Conservation (phyloP, 139 green algal species). For the Volvox reticuliferus region DNA sequence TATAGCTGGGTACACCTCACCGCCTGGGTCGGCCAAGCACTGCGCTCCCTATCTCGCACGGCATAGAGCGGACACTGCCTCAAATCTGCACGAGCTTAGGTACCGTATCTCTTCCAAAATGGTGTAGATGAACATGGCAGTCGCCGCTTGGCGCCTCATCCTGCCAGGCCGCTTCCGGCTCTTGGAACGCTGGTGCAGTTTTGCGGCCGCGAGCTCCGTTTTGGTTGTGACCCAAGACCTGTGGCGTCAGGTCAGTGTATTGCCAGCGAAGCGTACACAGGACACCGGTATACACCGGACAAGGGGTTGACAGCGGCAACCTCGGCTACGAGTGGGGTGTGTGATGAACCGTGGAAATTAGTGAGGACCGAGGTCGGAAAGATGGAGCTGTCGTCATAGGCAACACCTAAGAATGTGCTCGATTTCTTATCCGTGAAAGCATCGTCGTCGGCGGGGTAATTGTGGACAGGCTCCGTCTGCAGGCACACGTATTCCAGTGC, state of each 20-base stretch:
- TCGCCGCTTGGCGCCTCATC: conserved; percentile 68
- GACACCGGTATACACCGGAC: too few relatives aligned
- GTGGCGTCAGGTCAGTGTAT: conserved; percentile 73
- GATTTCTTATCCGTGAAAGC: too few relatives aligned
- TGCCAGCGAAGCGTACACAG: too few relatives aligned
- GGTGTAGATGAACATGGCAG: conserved; percentile 60
- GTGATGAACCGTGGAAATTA: too few relatives aligned
- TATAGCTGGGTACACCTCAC: not conserved
- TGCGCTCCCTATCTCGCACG: not conserved
- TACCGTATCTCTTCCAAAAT: not conserved
- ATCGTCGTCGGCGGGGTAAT: conserved; percentile 93
- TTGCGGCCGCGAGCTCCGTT: conserved; percentile 43
- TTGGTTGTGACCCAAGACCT: conserved; percentile 78
- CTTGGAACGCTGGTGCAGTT: conserved; percentile 73
- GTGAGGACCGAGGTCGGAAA: too few relatives aligned
- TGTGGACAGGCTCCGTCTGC: conserved; percentile 88
- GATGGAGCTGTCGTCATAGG: too few relatives aligned
- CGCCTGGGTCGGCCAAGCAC: not conserved
- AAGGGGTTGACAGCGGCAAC: too few relatives aligned
- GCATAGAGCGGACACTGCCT: not conserved
- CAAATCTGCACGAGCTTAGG: not conserved
- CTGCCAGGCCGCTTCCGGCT: conserved; percentile 78
- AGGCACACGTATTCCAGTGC: conserved; percentile 78
- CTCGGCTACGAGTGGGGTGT: too few relatives aligned
- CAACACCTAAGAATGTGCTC: too few relatives aligned